Evolutionary conservation across 2,329 filamentous ascomycete genomes (phyloP).

Genomic region (Claviceps digitariae): DNA sequence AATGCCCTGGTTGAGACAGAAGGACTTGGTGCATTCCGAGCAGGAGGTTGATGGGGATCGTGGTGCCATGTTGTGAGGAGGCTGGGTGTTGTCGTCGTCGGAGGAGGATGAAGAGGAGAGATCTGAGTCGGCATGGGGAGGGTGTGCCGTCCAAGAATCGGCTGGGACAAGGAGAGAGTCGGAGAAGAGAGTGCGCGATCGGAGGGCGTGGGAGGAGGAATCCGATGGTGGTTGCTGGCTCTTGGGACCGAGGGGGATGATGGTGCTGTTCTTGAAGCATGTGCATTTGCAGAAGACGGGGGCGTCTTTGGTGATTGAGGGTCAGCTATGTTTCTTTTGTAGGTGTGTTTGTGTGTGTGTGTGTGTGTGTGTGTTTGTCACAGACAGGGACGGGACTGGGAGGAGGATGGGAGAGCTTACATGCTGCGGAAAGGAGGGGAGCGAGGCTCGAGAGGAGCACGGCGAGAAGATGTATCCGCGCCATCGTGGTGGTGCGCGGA

Average conservation of each 20-base stretch:
- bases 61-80: slow-evolving; percentile 9
- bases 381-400: neutral
- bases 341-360: neutral
- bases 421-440: slow-evolving; percentile 25
- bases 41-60: slow-evolving; percentile 35
- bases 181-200: slow-evolving; percentile 10
- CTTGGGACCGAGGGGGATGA: slow-evolving; percentile 43
- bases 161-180: slow-evolving; percentile 10
- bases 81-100: neutral
- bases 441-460: slow-evolving; percentile 23
- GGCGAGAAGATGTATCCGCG: slow-evolving; percentile 23
- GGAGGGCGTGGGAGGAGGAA: slow-evolving; percentile 9
- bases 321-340: slow-evolving; percentile 9
- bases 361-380: neutral
- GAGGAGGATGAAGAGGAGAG: neutral
- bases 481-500: slow-evolving; percentile 18
- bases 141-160: slow-evolving; percentile 2
- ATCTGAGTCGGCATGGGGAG: neutral
- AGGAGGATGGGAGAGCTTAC: slow-evolving; percentile 18
- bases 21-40: slow-evolving; percentile 50
- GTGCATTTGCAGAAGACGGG: slow-evolving; percentile 59
- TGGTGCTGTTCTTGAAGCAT: slow-evolving; percentile 56
- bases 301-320: slow-evolving; percentile 32
- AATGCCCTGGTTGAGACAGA: slow-evolving; percentile 45
- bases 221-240: slow-evolving; percentile 18